Percentiles rank a stretch among this genome's conserved stretches.
phyloP scores from a whole-genome alignment of 2,329 filamentous ascomycete genomes.

The Elsinoe necatrix region DNA sequence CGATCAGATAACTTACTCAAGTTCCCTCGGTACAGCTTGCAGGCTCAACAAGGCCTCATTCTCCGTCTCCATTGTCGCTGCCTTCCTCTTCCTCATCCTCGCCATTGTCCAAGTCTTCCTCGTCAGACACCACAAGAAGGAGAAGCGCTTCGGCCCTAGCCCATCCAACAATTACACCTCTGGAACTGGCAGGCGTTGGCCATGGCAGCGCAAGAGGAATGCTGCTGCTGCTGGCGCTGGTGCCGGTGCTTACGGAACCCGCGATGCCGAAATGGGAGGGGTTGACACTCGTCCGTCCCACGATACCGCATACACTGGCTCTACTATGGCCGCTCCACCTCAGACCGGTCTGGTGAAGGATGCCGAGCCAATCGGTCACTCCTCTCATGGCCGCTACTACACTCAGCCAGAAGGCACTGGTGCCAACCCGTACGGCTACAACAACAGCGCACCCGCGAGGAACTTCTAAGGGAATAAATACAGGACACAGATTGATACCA shows the following conservation, averaged over 20 bases:
- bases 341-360: conserved; percentile 25
- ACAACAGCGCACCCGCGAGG: conserved; percentile 16
- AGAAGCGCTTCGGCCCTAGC: conserved; percentile 61
- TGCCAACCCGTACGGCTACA: conserved; percentile 33
- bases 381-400: conserved; percentile 37
- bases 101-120: conserved; percentile 60
- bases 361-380: conserved; percentile 20
- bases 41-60: conserved; percentile 67
- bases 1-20: conserved; percentile 37
- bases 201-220: conserved; percentile 36
- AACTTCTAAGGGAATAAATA: conserved; percentile 4
- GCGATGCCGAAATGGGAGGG: conserved; percentile 14
- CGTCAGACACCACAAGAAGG: conserved; percentile 61
- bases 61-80: conserved; percentile 67
- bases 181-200: conserved; percentile 42
- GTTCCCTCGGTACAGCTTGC: conserved; percentile 55
- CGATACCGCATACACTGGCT: conserved; percentile 44
- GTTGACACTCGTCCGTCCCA: conserved; percentile 37
- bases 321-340: conserved; percentile 36
- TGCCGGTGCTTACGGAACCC: conserved; percentile 24
- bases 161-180: conserved; percentile 61
- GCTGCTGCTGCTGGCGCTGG: conserved; percentile 24
- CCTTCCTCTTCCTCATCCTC: conserved; percentile 70
- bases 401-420: conserved; percentile 36
- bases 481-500: neutral